Percentiles rank a stretch among this genome's conserved stretches.
phyloP scores from a whole-genome alignment of 192 early-diverging fungal genomes.

The Cladochytrium replicatum region DNA sequence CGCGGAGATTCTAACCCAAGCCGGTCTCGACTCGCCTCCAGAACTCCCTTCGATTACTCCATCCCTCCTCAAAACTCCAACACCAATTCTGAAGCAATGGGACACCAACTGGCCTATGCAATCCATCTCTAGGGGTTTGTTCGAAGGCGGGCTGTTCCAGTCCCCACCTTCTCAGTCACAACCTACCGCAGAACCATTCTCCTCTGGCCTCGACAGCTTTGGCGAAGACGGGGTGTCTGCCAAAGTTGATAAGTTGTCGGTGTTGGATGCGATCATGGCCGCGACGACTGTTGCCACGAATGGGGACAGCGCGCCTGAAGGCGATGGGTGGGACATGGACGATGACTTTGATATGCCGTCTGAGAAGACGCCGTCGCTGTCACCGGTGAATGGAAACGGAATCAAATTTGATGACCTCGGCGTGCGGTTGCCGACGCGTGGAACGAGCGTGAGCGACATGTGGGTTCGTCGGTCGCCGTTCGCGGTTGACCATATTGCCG shows the following conservation, averaged over 20 bases:
- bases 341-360: conserved; percentile 62
- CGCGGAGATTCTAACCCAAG: conserved; percentile 61
- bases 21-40: conserved; percentile 48
- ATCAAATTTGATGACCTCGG: conserved; percentile 39
- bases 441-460: conserved; percentile 54
- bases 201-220: conserved; percentile 4
- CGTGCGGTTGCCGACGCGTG: conserved; percentile 59
- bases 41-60: conserved; percentile 47
- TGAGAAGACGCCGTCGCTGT: no score
- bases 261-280: conserved; percentile 32
- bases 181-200: conserved; percentile 4
- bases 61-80: conserved; percentile 53
- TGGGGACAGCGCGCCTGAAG: no score
- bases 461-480: conserved; percentile 82
- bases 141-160: conserved; percentile 51
- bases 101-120: conserved; percentile 92
- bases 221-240: conserved; percentile 25
- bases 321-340: conserved; percentile 83
- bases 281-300: conserved; percentile 48
- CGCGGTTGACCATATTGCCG: conserved; percentile 88
- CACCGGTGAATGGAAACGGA: conserved; percentile 57
- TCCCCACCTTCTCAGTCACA: no score
- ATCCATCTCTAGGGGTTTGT: conserved; percentile 72
- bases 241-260: no score
- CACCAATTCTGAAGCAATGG: conserved; percentile 58